Conservation (phyloP, 352 stramenopile genomes). For the Phytopythium oedochilum region DNA sequence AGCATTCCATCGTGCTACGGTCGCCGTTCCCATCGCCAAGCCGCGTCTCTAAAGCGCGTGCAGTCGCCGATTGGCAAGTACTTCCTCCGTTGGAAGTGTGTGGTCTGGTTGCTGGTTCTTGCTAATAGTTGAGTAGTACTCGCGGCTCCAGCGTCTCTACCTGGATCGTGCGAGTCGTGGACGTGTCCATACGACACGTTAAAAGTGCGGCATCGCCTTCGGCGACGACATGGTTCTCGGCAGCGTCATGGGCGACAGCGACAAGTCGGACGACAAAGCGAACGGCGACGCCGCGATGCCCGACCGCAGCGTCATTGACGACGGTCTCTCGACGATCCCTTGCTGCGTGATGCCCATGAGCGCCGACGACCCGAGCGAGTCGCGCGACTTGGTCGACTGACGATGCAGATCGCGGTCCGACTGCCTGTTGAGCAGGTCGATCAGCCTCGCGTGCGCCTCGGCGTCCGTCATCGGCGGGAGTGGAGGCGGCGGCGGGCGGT, state of each 20-base stretch:
- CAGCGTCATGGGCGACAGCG: conserved; percentile 1
- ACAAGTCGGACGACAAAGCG: neutral
- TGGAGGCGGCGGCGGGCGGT: neutral
- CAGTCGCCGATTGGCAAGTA: no score
- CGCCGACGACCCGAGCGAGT: conserved; percentile 1
- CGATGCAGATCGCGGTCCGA: neutral
- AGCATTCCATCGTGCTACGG: conserved; percentile 1
- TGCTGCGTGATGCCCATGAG: neutral
- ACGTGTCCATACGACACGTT: neutral
- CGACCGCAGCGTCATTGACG: neutral
- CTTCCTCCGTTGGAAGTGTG: neutral
- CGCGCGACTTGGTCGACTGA: neutral
- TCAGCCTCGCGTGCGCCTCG: neutral
- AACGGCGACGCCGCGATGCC: conserved; percentile 1
- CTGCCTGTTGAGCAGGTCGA: conserved; percentile 2
- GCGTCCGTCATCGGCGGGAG: neutral
- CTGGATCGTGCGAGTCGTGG: neutral
- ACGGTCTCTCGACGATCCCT: conserved; percentile 1
- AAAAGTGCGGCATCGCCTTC: neutral
- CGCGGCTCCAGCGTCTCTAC: neutral
- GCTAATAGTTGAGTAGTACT: neutral
- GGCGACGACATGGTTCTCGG: neutral
- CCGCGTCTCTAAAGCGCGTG: neutral
- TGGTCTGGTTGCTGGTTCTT: neutral
- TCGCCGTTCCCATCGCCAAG: neutral